Base-by-base conservation (phyloP, 352 stramenopile species). In the Phytophthora syringae region DNA sequence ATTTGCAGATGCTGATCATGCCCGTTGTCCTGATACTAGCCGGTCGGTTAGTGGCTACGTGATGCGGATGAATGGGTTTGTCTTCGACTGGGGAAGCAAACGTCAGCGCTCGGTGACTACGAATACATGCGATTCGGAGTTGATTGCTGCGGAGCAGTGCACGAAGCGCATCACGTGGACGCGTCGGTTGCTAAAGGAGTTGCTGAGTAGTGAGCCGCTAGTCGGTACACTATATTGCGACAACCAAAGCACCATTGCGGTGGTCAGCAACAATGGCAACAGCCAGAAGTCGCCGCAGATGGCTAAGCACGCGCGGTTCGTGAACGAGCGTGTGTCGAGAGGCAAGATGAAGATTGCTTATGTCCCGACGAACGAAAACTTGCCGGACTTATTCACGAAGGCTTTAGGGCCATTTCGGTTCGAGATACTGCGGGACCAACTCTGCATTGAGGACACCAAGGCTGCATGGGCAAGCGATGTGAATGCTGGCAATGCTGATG, bases 61-160 rank as follows among this genome's bases (percentile, higher is more conserved):
- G 21, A 3, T 56, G 9, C 43, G 7, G 7, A 30, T 55, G 22
- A 63, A 63, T 24, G 22, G 32, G 2, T 55, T 22, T 9, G 16
- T 15, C 10, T 49, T 63, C 15, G 21, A 50, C 30, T 62, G 48
- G 10, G 45, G 48, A 15, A 62, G 43, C n/a, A 54, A 62, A 30
- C 30, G 54, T 7, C 30, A 62, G 32, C 13, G 11, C 9, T 54
- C 47, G 11, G 54, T 62, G 30, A 62, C 54, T 2, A 53, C 18
- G 10, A 12, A 43, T 10, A 56, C 49, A 11, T 45, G 32, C 32
- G 32, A 12, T 12, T 56, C 49, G 9, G 49, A 55, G 28, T 56
- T n/a, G 30, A 32, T 36, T 5, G 47, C 48, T 27, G 48, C 48
- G 12, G 44, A 18, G n/a, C n/a, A 11, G 20, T 44, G 49, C 12